Evolutionary conservation across 306 rosid genomes (phyloP), one percentile per base, ranked within the genome.

Genomic region (Castanea mollissima): DNA sequence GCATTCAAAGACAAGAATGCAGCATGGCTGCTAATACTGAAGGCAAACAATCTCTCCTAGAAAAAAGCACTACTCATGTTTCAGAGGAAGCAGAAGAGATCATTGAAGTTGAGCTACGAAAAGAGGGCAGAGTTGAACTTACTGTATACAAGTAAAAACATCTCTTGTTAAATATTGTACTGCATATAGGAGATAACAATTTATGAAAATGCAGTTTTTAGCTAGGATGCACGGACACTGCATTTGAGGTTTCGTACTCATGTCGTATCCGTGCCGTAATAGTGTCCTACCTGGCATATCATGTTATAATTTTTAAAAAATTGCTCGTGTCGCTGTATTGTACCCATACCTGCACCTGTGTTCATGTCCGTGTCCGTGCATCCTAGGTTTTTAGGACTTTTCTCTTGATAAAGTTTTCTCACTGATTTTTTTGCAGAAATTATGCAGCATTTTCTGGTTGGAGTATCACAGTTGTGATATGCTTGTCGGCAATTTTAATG

Each of bases 401-500:
- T 52, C 59, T 59, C 63, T 59, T 78, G 62, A 63, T 78, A 62
- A 27, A 62, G 10, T 41, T 79, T 79, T 57, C 3, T 74, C 15
- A 38, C 78, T 58, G 19, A 69, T 59, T 73, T 73, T 78, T 74
- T 76, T 84, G 73, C 90, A 94, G 99, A 91, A 90, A 83, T 51
- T 95, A 92, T 84, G 97, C 97, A 71, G 84, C 83, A 70, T 95
- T 86, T 83, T 87, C 89, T 83, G 94, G 99, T 77, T 85, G 92
- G 91, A 74, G 85, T 80, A 86, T 92, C 60, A 83, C 94, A 35
- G 77, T 82, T 80, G 75, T 91, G 76, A 91, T 92, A 81, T 87
- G 90, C 85, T 79, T 89, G 59, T 92, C 99, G 49, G 97, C 99
- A 80, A 78, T 89, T 80, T 73, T 95, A 73, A 95, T 95, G 99